Conservation (phyloP, 257 asterid genomes). For the Solanum paucissectum region DNA sequence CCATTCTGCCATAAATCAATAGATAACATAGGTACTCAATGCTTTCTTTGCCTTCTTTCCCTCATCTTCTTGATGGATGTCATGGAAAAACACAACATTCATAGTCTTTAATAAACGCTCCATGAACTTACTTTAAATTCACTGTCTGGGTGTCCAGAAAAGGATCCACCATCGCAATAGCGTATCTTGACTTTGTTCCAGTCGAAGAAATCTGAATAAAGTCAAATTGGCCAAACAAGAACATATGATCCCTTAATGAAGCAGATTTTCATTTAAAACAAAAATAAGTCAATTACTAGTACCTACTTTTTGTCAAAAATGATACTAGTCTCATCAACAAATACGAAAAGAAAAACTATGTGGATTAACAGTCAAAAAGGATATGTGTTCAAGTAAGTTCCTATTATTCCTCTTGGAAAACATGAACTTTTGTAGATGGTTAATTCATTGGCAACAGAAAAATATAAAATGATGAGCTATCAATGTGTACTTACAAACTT, state of each 20-base stretch:
- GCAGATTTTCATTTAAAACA: background rate
- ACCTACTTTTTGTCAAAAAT: background rate
- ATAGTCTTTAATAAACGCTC: background rate
- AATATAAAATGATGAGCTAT: background rate
- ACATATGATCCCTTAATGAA: background rate
- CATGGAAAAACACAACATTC: conserved; percentile 2
- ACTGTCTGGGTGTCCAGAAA: conserved; percentile 63
- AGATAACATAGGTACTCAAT: conserved; percentile 3
- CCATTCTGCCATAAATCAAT: conserved; percentile 45
- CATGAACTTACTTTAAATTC: conserved; percentile 58
- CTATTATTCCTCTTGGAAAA: background rate
- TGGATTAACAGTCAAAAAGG: background rate
- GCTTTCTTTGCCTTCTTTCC: conserved; percentile 10
- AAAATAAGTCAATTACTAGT: background rate
- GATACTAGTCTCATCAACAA: background rate
- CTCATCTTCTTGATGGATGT: background rate
- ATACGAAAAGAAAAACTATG: background rate
- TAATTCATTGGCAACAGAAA: background rate
- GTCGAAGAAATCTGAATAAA: conserved; percentile 64
- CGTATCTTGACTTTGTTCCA: conserved; percentile 89
- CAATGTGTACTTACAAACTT: background rate
- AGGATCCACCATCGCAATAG: conserved; percentile 92
- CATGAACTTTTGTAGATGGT: background rate
- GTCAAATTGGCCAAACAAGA: conserved; percentile 1
- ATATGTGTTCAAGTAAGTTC: background rate